Evolutionary conservation across 257 asterid genomes (phyloP).

Genomic region (Jacaranda copaia): DNA sequence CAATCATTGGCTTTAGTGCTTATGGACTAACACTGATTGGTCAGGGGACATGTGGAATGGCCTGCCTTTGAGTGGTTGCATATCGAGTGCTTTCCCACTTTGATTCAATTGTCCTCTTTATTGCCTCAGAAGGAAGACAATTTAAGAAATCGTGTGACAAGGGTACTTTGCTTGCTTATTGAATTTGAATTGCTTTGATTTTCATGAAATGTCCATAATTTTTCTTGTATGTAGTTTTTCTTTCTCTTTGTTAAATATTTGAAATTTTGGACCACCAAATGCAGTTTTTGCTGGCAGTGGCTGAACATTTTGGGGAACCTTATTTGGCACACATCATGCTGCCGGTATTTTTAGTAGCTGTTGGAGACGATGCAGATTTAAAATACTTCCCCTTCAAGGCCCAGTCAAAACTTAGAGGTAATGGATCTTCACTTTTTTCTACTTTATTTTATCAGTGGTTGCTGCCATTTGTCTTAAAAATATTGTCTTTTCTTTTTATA

Average conservation of each 20-base stretch:
- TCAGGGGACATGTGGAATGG: slow-evolving; percentile 89
- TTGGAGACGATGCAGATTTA: slow-evolving; percentile 79
- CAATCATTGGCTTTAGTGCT: slow-evolving; percentile 31
- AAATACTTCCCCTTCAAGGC: slow-evolving; percentile 64
- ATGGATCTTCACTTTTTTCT: slow-evolving; percentile 17
- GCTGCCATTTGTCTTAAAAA: slow-evolving; percentile 20
- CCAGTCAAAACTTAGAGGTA: slow-evolving; percentile 71
- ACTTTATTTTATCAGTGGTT: background rate
- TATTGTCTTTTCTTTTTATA: slow-evolving; percentile 40
- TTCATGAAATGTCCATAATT: slow-evolving; percentile 28
- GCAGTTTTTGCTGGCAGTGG: slow-evolving; percentile 83
- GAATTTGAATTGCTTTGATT: slow-evolving; percentile 36
- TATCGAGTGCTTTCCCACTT: slow-evolving; percentile 77
- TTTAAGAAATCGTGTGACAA: slow-evolving; percentile 76
- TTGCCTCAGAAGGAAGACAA: slow-evolving; percentile 96
- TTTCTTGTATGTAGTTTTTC: slow-evolving; percentile 23
- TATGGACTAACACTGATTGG: slow-evolving; percentile 37
- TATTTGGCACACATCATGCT: slow-evolving; percentile 84
- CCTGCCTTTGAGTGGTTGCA: slow-evolving; percentile 93
- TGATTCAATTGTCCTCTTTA: slow-evolving; percentile 81
- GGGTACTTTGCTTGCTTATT: slow-evolving; percentile 53
- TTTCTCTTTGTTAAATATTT: slow-evolving; percentile 30
- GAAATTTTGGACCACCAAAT: slow-evolving; percentile 37
- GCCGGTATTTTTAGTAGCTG: slow-evolving; percentile 84
- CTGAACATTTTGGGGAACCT: slow-evolving; percentile 74